Conservation (phyloP, 192 early-diverging fungal species). For the Chytriomyces confervae region DNA sequence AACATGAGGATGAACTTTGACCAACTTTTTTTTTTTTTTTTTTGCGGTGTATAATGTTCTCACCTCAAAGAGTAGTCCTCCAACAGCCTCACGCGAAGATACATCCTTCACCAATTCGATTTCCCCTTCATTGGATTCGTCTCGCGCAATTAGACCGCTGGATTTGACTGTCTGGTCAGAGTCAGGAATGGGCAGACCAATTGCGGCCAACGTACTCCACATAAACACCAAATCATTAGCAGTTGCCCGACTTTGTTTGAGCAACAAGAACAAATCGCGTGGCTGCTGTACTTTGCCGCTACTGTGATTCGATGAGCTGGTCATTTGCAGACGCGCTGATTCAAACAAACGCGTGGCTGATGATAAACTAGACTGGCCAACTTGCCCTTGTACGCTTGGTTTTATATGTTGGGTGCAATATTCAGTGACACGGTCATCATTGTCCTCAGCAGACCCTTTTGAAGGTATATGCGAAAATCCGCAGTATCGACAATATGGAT, state of each 20-base stretch:
- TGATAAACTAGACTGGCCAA: neutral
- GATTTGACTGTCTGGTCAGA: neutral
- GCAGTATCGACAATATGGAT: slow-evolving; percentile 19
- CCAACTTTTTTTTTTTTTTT: neutral
- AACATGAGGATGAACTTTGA: no score
- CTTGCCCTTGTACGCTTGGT: neutral
- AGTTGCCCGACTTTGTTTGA: neutral
- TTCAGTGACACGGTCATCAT: neutral
- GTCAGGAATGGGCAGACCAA: slow-evolving; percentile 20
- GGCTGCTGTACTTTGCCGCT: neutral
- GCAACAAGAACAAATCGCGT: neutral
- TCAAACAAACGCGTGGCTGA: neutral
- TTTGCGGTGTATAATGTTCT: neutral
- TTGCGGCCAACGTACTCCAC: slow-evolving; percentile 24
- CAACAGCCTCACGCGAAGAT: slow-evolving; percentile 13
- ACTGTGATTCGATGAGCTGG: neutral
- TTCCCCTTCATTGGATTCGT: neutral
- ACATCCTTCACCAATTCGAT: slow-evolving; percentile 11
- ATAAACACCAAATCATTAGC: slow-evolving; percentile 20
- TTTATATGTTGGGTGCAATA: neutral
- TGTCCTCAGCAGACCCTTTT: neutral
- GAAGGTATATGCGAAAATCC: neutral
- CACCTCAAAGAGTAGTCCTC: slow-evolving; percentile 28
- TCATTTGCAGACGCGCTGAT: neutral
- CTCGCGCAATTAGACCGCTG: no score